Evolutionary conservation across 176 grass and related monocot genomes (phyloP).

Genomic region (Triticum aestivum): IWGSC_CS_RefSeq_v2.1 NC_057810.1:651462691-651463190

Average conservation of each 20-base stretch:
- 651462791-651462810: slow-evolving; percentile 91
- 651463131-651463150: too few relatives aligned
- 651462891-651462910: neutral
- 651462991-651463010: too few relatives aligned
- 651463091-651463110: too few relatives aligned
- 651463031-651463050: too few relatives aligned
- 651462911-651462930: slow-evolving; percentile 28
- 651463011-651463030: too few relatives aligned
- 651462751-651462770: slow-evolving; percentile 76
- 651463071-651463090: too few relatives aligned
- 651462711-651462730: neutral
- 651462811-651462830: slow-evolving; percentile 81
- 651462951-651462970: neutral
- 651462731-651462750: neutral
- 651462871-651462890: slow-evolving; percentile 13
- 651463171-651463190: too few relatives aligned
- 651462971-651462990: too few relatives aligned
- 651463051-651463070: too few relatives aligned
- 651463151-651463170: too few relatives aligned
- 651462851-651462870: slow-evolving; percentile 24
- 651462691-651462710: neutral
- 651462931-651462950: neutral
- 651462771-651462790: slow-evolving; percentile 80
- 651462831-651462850: slow-evolving; percentile 48
- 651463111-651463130: too few relatives aligned